Base-by-base conservation (phyloP, 257 asterid genomes). In the Forsythia viridissima region DNA sequence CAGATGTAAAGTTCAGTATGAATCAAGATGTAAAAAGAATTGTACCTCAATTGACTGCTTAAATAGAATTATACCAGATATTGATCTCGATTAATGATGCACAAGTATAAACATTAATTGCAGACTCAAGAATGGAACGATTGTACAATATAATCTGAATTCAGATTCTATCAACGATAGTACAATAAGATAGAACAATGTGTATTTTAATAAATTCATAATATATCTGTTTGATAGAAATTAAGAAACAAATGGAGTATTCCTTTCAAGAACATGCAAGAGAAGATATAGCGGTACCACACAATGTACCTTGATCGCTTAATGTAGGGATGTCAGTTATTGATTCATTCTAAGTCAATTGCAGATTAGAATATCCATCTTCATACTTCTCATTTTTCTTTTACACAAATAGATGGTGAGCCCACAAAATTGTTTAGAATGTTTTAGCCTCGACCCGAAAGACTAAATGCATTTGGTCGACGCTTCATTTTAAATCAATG, bases 141-240 rank as follows among this genome's bases (percentile, higher is more conserved):
- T 74, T 7, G 15, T 42, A 5, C 44, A 76, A 67, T 51, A 76
- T 10, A 76, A 66, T 65, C 6, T 16, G 15, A 4, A 76, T 42
- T 66, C 20, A 6, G 69, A 21, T 61, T 37, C 37, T 38, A 18
- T 44, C 40, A 77, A 51, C 39, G 68, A 77, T 69, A 65, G 2
- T 3, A 11, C 7, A 3, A 61, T 3, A 48, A 59, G 42, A 67
- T 59, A 30, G 2, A n/a, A 63, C 37, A 8, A 80, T 12, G 0
- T 40, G 5, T 6, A 68, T 71, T 74, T 55, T 30, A 30, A 30
- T 30, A 43, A 9, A 71, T 43, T 75, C 15, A 46, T 46, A 57
- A 71, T 30, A 13, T 71, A 84, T 85, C 87, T 75, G 85, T 59
- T 74, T 75, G 37, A 43, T 9, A 75, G 46, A 71, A 79, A 68